Conservation (phyloP, 192 early-diverging fungal genomes). For the Mortierella hygrophila region DNA sequence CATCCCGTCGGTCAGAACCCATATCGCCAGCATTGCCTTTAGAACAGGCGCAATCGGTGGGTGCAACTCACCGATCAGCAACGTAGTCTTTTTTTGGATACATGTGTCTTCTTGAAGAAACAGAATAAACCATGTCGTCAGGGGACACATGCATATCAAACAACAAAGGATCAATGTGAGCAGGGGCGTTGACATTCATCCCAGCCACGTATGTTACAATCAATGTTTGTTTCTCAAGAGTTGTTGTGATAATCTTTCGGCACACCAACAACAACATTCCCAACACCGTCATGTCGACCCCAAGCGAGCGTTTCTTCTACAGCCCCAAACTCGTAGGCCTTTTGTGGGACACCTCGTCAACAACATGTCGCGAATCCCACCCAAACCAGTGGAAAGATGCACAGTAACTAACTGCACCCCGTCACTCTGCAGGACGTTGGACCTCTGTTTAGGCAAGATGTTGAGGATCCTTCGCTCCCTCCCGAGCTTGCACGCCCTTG, state of each 20-base stretch:
- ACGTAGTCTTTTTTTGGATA: not conserved
- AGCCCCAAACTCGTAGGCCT: not conserved
- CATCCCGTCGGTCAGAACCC: constrained; percentile 16
- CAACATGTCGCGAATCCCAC: not conserved
- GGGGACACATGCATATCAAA: too few relatives aligned
- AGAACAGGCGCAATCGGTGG: not conserved
- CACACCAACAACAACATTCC: not conserved
- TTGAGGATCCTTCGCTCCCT: not conserved
- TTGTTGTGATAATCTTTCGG: too few relatives aligned
- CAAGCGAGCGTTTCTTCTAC: not conserved
- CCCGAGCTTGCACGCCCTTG: not conserved
- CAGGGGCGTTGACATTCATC: too few relatives aligned
- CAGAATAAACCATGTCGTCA: not conserved
- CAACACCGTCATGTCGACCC: not conserved
- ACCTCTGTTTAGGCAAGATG: not conserved
- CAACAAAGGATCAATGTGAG: too few relatives aligned
- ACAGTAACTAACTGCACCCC: not conserved
- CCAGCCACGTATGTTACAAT: too few relatives aligned
- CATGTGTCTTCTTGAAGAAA: not conserved
- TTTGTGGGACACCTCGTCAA: not conserved
- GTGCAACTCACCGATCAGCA: not conserved
- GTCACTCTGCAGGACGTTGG: not conserved
- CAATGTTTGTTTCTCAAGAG: too few relatives aligned
- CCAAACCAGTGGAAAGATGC: not conserved
- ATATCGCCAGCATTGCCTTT: constrained; percentile 1